Conservation (phyloP, 345 rosid species). For the Rhizophora mangle region DNA sequence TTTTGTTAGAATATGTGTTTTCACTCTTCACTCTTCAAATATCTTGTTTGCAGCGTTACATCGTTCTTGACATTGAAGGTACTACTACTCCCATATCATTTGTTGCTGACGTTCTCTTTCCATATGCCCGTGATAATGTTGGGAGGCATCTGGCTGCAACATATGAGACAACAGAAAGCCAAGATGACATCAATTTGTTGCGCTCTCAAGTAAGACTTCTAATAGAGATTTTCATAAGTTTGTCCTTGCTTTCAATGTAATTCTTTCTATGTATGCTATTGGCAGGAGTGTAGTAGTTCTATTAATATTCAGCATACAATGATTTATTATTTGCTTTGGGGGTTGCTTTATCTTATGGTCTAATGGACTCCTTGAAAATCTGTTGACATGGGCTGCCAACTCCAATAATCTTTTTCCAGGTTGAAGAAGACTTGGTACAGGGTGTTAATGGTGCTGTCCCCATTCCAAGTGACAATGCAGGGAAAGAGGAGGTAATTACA, state of each 20-base stretch:
- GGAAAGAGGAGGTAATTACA: conserved; percentile 75
- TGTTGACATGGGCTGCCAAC: not conserved
- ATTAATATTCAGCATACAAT: not conserved
- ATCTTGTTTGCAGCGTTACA: conserved; percentile 57
- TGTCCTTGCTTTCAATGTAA: too few relatives aligned
- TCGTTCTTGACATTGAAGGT: conserved; percentile 97
- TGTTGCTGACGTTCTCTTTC: conserved; percentile 87
- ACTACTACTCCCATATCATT: conserved; percentile 95
- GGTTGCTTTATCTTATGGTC: not conserved
- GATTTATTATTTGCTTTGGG: not conserved
- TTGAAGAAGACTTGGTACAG: conserved; percentile 66
- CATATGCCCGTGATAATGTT: conserved; percentile 84
- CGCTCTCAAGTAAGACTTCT: conserved; percentile 60
- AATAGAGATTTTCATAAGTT: not conserved
- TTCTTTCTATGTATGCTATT: not conserved
- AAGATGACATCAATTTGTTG: conserved; percentile 68
- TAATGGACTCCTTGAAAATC: not conserved
- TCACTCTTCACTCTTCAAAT: conserved; percentile 13
- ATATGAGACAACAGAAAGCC: conserved; percentile 72
- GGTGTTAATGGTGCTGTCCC: conserved; percentile 68
- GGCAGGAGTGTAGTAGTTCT: not conserved
- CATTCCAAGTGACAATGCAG: conserved; percentile 63
- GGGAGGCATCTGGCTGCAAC: conserved; percentile 73
- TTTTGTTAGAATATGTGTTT: not conserved
- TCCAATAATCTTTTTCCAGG: conserved; percentile 37